These are phyloP conservation scores for Salix exigua DNA, from an alignment of 345 rosid species.

Conservation along the genomic window DNA sequence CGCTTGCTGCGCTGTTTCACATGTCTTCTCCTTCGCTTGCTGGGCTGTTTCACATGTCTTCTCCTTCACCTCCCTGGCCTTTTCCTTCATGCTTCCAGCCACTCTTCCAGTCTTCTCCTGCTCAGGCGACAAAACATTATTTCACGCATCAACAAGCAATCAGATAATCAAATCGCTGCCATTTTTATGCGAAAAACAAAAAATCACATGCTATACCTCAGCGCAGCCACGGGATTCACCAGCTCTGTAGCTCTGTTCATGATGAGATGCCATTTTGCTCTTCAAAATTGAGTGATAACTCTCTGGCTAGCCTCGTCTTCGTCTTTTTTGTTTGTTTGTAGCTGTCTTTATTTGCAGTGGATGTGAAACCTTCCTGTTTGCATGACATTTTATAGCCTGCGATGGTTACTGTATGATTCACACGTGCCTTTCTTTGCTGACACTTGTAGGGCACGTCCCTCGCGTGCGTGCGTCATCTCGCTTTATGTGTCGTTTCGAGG, in stretches of 20 bases:
- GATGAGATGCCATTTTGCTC: constrained; percentile 49
- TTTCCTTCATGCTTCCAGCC: neutral
- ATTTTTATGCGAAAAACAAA: too few relatives aligned
- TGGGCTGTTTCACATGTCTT: constrained; percentile 21
- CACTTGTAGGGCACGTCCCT: constrained; percentile 31
- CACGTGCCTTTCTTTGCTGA: constrained; percentile 18
- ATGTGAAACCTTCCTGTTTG: neutral
- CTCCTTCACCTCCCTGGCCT: constrained; percentile 11
- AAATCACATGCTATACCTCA: constrained; percentile 26
- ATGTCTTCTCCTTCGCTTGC: constrained; percentile 27
- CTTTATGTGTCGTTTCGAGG: neutral
- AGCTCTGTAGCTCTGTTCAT: constrained; percentile 43
- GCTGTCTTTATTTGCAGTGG: neutral
- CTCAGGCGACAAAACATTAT: too few relatives aligned
- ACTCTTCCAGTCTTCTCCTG: neutral
- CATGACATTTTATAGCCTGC: neutral
- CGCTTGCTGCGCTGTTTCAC: constrained; percentile 23
- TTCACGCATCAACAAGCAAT: neutral
- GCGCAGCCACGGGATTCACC: constrained; percentile 57
- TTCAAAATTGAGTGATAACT: neutral
- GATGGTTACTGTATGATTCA: neutral
- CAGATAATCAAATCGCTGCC: too few relatives aligned
- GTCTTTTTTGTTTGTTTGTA: too few relatives aligned
- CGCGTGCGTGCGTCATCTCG: neutral
- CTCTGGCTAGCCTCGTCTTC: too few relatives aligned